Evolutionary conservation across 345 rosid species (phyloP).

Genomic region (Syzygium grande): DNA sequence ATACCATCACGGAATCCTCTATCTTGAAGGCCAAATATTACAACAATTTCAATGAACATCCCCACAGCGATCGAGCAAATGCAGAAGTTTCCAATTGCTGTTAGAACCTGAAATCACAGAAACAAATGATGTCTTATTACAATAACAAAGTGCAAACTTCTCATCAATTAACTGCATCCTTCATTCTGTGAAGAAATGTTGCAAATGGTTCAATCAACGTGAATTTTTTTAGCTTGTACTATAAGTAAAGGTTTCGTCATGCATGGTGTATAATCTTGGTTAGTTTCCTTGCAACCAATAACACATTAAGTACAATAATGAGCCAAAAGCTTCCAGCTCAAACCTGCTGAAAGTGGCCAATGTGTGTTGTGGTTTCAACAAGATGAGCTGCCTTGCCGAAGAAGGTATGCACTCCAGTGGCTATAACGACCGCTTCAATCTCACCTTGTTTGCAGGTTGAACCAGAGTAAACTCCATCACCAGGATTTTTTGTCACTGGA

Average conservation of each 20-base stretch:
- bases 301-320: background rate
- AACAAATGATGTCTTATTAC: background rate
- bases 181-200: background rate
- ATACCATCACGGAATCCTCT: slow-evolving; percentile 61
- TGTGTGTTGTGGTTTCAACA: slow-evolving; percentile 73
- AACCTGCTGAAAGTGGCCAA: slow-evolving; percentile 93
- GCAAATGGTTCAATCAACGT: background rate
- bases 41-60: slow-evolving; percentile 60
- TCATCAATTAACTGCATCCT: background rate
- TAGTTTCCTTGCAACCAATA: background rate
- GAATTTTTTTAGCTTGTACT: background rate
- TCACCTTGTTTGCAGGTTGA: slow-evolving; percentile 95
- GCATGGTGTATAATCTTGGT: background rate
- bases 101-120: slow-evolving; percentile 42
- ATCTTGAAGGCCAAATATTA: slow-evolving; percentile 38
- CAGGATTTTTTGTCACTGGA: slow-evolving; percentile 70
- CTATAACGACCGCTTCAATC: slow-evolving; percentile 85
- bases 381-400: slow-evolving; percentile 96
- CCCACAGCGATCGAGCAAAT: slow-evolving; percentile 88
- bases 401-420: slow-evolving; percentile 90
- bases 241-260: background rate
- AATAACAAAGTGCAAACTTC: background rate
- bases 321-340: background rate
- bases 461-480: slow-evolving; percentile 75
- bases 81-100: slow-evolving; percentile 92